Conservation (phyloP, 352 stramenopile species). For the Globisporangium cederbergense region DNA sequence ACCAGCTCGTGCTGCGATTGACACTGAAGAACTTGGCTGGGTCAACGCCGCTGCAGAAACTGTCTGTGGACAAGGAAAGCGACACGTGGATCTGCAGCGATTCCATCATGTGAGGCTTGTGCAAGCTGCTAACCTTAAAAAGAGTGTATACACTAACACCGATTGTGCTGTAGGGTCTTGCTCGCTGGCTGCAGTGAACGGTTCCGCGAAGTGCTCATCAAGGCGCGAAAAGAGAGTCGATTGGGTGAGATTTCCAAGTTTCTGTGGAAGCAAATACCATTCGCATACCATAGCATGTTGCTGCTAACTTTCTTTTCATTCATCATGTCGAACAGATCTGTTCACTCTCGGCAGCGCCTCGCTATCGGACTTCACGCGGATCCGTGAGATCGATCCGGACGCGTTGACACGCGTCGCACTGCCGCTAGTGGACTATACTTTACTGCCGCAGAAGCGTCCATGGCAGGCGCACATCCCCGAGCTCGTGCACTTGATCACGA, state of each 20-base stretch:
- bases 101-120: slow-evolving; percentile 50
- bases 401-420: slow-evolving; percentile 49
- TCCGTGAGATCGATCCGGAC: slow-evolving; percentile 39
- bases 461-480: slow-evolving; percentile 49
- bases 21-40: slow-evolving; percentile 44
- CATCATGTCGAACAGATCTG: slow-evolving; percentile 36
- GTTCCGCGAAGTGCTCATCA: slow-evolving; percentile 48
- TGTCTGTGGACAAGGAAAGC: slow-evolving; percentile 47
- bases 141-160: too few species aligned
- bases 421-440: slow-evolving; percentile 61
- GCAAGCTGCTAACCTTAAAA: too few species aligned
- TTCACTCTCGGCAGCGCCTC: slow-evolving; percentile 73
- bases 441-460: slow-evolving; percentile 42
- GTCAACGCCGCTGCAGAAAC: slow-evolving; percentile 35
- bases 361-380: slow-evolving; percentile 61
- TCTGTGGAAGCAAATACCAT: neutral
- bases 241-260: slow-evolving; percentile 36
- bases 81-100: slow-evolving; percentile 78
- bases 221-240: slow-evolving; percentile 36
- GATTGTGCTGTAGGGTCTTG: slow-evolving; percentile 33
- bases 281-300: neutral
- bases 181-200: slow-evolving; percentile 53
- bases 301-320: neutral
- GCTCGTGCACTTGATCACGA: slow-evolving; percentile 45
- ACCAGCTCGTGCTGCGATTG: slow-evolving; percentile 59